These are phyloP conservation scores for Leishmania gerbilli DNA, from an alignment of 208 protist genomes.

Conservation along the genomic window DNA sequence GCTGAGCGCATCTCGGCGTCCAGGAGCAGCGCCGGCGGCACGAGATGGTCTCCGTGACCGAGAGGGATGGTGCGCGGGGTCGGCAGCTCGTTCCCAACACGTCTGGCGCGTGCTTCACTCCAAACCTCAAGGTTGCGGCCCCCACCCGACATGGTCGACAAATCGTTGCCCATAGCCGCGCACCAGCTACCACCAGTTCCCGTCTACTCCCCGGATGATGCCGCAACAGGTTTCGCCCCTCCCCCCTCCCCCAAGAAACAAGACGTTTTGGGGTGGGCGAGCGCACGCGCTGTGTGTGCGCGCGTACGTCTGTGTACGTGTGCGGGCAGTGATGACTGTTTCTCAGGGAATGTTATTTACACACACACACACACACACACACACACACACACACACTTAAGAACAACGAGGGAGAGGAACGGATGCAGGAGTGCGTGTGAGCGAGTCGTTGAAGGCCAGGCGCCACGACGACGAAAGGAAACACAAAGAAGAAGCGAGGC, in stretches of 20 bases:
- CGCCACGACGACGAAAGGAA: no score
- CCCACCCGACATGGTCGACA: background rate
- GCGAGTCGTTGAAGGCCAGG: no score
- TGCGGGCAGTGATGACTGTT: background rate
- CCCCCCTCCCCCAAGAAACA: no score
- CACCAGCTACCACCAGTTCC: background rate
- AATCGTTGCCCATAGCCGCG: constrained; percentile 1
- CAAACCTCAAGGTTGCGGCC: constrained; percentile 1
- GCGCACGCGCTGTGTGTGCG: background rate
- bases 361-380: no score
- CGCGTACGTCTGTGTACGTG: background rate
- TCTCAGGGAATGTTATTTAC: no score
- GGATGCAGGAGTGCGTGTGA: no score
- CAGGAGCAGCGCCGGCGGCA: background rate
- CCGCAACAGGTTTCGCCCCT: background rate
- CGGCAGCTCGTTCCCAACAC: background rate
- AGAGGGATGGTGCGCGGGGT: background rate
- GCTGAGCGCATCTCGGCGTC: background rate
- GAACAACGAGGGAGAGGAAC: no score
- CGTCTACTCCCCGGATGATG: background rate
- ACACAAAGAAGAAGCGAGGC: no score
- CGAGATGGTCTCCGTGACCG: background rate
- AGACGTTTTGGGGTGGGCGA: background rate
- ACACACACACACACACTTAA: no score
- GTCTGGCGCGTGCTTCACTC: background rate